phyloP scores from a whole-genome alignment of 2,329 filamentous ascomycete species.

The Aspergillus sp. region DNA sequence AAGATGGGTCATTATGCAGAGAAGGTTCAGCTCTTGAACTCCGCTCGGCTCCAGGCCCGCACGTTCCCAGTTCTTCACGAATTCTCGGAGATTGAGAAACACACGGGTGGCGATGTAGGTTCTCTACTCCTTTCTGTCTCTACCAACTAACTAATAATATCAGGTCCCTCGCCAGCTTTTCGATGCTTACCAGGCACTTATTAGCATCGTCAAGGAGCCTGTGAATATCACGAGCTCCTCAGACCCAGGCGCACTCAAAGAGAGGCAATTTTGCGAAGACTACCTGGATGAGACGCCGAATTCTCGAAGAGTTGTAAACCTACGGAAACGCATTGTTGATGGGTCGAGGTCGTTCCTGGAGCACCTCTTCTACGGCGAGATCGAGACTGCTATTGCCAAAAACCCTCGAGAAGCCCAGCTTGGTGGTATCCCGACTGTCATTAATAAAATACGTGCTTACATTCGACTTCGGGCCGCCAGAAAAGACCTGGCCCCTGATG shows the following conservation, averaged over 20 bases:
- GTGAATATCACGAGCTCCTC: conserved; percentile 57
- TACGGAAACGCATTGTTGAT: conserved; percentile 75
- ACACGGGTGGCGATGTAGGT: conserved; percentile 62
- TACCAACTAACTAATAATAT: conserved; percentile 14
- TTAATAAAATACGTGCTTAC: conserved; percentile 90
- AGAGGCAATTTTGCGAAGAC: conserved; percentile 71
- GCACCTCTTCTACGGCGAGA: conserved; percentile 71
- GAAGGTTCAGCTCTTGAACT: conserved; percentile 76
- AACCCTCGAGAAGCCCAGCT: conserved; percentile 86
- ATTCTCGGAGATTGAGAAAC: conserved; percentile 70
- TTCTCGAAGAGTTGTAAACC: conserved; percentile 60
- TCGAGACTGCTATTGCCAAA: conserved; percentile 74
- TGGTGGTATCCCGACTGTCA: conserved; percentile 80
- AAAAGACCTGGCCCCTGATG: conserved; percentile 81
- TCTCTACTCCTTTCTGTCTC: not conserved
- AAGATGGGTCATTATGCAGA: conserved; percentile 80
- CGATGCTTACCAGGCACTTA: conserved; percentile 78
- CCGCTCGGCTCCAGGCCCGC: conserved; percentile 62
- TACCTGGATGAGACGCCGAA: conserved; percentile 74
- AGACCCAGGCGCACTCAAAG: conserved; percentile 64
- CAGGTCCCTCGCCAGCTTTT: conserved; percentile 71
- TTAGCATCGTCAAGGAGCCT: conserved; percentile 74
- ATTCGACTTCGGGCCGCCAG: conserved; percentile 75
- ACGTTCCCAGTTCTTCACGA: conserved; percentile 73
- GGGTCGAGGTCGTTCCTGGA: conserved; percentile 81